Conservation (phyloP, 2,329 filamentous ascomycete genomes). For the Alternaria incomplexa region DNA sequence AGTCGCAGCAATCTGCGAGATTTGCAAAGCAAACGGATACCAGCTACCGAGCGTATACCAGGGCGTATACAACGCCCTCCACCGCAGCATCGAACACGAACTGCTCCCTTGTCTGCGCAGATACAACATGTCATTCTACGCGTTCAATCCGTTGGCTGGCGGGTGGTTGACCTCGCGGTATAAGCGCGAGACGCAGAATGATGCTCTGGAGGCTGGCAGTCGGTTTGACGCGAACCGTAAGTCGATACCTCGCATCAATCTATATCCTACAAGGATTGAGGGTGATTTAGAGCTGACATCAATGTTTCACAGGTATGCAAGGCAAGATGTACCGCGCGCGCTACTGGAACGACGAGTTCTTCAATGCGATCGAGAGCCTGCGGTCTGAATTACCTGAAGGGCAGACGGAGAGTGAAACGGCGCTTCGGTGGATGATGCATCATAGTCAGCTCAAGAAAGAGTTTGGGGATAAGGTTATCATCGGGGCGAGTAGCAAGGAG, state of each 20-base stretch:
- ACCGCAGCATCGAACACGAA: constrained; percentile 26
- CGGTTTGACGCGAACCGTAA: constrained; percentile 33
- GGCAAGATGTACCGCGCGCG: constrained; percentile 47
- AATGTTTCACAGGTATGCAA: constrained; percentile 49
- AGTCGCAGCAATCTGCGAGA: constrained; percentile 56
- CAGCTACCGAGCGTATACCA: constrained; percentile 56
- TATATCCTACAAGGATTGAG: no score
- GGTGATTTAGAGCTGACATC: neutral
- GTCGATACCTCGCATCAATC: neutral
- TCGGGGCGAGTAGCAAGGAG: constrained; percentile 62
- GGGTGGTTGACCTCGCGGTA: constrained; percentile 25
- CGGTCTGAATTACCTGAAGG: constrained; percentile 43
- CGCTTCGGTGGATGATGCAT: constrained; percentile 54
- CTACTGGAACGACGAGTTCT: constrained; percentile 53
- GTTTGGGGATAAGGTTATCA: constrained; percentile 62
- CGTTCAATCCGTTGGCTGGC: constrained; percentile 26
- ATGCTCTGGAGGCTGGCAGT: constrained; percentile 45
- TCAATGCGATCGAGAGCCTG: constrained; percentile 53
- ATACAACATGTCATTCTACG: constrained; percentile 25
- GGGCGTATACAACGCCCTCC: constrained; percentile 37
- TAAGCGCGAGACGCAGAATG: constrained; percentile 55
- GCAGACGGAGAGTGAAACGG: constrained; percentile 51
- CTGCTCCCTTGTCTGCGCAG: constrained; percentile 27
- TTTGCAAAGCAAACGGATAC: constrained; percentile 52
- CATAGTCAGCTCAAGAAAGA: constrained; percentile 59